Conservation (phyloP, 352 stramenopile genomes). For the Globisporangium irregulare region DNA sequence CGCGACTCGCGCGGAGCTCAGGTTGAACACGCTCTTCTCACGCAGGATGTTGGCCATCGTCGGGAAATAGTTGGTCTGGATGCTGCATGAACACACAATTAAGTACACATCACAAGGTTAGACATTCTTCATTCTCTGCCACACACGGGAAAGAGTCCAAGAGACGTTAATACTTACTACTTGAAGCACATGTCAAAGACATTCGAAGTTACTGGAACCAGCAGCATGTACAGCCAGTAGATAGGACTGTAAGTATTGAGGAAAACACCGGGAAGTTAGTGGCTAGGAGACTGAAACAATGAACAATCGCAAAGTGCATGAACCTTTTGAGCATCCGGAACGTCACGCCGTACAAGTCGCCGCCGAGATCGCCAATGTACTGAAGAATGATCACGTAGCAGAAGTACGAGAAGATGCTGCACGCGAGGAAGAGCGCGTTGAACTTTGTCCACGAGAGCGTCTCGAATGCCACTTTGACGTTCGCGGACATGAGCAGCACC, state of each 20-base stretch:
- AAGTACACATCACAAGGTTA: background rate
- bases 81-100: conserved; percentile 22
- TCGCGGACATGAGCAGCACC: conserved; percentile 69
- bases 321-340: conserved; percentile 51
- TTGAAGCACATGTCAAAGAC: conserved; percentile 58
- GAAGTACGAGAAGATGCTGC: conserved; percentile 60
- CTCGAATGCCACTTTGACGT: conserved; percentile 72
- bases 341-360: conserved; percentile 55
- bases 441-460: conserved; percentile 78
- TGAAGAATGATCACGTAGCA: conserved; percentile 65
- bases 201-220: conserved; percentile 62
- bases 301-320: background rate
- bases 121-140: background rate
- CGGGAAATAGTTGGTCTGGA: conserved; percentile 64
- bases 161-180: conserved; percentile 43
- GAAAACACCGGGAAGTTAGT: background rate
- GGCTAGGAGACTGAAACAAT: too few species aligned
- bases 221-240: conserved; percentile 68
- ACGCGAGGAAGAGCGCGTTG: conserved; percentile 51
- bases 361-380: conserved; percentile 42
- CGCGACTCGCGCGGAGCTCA: conserved; percentile 41
- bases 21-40: conserved; percentile 47
- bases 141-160: background rate
- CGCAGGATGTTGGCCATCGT: conserved; percentile 64
- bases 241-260: conserved; percentile 30